These are phyloP conservation scores for Alopecurus myosuroides DNA, from an alignment of 176 grass and related monocot species.

Conservation along the genomic window DNA sequence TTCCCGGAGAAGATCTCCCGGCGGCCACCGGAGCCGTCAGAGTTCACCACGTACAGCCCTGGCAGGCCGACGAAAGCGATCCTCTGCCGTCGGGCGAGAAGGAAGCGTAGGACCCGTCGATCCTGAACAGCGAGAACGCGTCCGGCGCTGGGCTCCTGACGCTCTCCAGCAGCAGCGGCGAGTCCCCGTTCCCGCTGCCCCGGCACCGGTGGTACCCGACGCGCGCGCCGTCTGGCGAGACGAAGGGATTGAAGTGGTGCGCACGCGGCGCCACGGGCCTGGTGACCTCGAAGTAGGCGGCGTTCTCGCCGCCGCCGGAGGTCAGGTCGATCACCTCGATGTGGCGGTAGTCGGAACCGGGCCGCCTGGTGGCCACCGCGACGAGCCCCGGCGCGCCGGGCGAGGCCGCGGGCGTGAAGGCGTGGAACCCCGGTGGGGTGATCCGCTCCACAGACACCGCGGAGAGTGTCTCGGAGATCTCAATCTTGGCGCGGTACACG, in stretches of 20 bases:
- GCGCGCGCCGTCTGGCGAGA: constrained; percentile 58
- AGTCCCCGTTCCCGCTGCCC: constrained; percentile 52
- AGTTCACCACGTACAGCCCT: constrained; percentile 72
- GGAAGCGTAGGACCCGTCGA: constrained; percentile 84
- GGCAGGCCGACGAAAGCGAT: constrained; percentile 77
- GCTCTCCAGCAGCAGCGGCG: constrained; percentile 76
- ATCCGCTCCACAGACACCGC: constrained; percentile 40
- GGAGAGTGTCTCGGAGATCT: not conserved
- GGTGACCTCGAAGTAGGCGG: constrained; percentile 58
- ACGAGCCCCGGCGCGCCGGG: constrained; percentile 55
- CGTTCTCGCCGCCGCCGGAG: not conserved
- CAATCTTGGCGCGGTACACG: constrained; percentile 57
- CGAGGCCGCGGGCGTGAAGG: constrained; percentile 80
- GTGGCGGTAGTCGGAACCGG: constrained; percentile 62
- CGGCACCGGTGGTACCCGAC: constrained; percentile 89
- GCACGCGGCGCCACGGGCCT: constrained; percentile 38
- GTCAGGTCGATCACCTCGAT: constrained; percentile 74
- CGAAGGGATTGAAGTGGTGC: constrained; percentile 87
- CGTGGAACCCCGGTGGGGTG: constrained; percentile 72
- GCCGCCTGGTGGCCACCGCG: constrained; percentile 67
- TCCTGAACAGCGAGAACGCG: constrained; percentile 70
- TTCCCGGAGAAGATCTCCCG: constrained; percentile 53
- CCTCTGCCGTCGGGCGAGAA: constrained; percentile 76
- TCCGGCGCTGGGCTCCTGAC: constrained; percentile 45
- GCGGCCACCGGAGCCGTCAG: constrained; percentile 55